Percentiles rank a stretch among this genome's conserved stretches.
phyloP scores from a whole-genome alignment of 495 filamentous ascomycete species.

The Penicillium lagena region DNA sequence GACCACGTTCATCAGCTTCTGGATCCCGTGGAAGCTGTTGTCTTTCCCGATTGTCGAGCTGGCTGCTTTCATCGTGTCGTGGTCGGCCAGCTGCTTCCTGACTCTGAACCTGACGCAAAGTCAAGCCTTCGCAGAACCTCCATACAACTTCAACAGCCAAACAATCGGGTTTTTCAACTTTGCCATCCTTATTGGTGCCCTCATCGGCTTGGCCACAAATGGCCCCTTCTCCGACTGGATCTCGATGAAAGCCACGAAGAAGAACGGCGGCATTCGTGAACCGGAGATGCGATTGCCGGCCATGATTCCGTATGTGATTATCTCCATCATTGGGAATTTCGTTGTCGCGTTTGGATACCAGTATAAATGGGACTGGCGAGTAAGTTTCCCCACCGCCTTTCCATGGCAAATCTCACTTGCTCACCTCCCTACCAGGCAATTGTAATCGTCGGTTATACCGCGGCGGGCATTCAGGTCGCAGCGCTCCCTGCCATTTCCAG shows the following conservation, averaged over 20 bases:
- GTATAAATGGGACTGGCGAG: conserved; percentile 49
- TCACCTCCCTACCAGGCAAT: conserved; percentile 17
- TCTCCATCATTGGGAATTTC: conserved; percentile 54
- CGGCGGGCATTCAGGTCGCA: conserved; percentile 50
- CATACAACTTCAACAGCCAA: conserved; percentile 48
- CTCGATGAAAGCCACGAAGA: conserved; percentile 47
- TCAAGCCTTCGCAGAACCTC: conserved; percentile 53
- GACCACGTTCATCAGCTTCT: conserved; percentile 31
- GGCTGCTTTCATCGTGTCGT: conserved; percentile 52
- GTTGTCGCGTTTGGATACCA: conserved; percentile 56
- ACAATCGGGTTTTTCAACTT: conserved; percentile 47
- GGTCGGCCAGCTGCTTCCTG: conserved; percentile 53
- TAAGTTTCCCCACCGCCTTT: conserved; percentile 2
- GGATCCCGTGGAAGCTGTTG: conserved; percentile 50
- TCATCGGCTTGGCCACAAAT: conserved; percentile 51
- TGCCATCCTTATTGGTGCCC: conserved; percentile 38
- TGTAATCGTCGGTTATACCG: conserved; percentile 47
- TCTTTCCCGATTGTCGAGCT: conserved; percentile 60
- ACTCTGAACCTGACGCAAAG: conserved; percentile 59
- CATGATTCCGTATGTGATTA: conserved; percentile 53
- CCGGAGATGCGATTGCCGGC: conserved; percentile 63
- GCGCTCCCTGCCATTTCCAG: conserved; percentile 46
- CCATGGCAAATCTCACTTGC: too few species aligned
- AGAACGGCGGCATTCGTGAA: conserved; percentile 59
- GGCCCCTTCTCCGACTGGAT: conserved; percentile 56